These are phyloP conservation scores for Lactarius psammicola DNA, from an alignment of 768 basidiomycete genomes.

Conservation along the genomic window DNA sequence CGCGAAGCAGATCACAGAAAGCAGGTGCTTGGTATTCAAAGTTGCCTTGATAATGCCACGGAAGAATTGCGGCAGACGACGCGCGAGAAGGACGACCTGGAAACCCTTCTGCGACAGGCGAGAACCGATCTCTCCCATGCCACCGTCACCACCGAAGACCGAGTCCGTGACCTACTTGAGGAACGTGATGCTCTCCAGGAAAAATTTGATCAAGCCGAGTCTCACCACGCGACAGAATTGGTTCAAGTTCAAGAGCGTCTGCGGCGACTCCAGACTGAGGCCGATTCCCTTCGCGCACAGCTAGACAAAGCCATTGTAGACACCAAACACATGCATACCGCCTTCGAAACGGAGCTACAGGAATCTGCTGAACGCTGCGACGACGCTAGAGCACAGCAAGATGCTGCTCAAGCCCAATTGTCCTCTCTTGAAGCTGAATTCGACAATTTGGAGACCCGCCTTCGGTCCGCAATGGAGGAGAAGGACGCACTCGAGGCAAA, in stretches of 20 bases:
- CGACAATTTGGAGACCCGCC: slow-evolving; percentile 39
- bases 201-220: slow-evolving; percentile 31
- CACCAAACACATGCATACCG: slow-evolving; percentile 8
- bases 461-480: slow-evolving; percentile 48
- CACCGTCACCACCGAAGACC: slow-evolving; percentile 6
- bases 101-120: slow-evolving; percentile 13
- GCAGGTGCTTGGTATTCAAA: slow-evolving; percentile 15
- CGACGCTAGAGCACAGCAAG: slow-evolving; percentile 1
- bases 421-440: slow-evolving; percentile 41
- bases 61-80: slow-evolving; percentile 15
- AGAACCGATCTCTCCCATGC: slow-evolving; percentile 9
- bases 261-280: slow-evolving; percentile 16
- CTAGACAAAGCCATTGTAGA: slow-evolving; percentile 22
- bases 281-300: slow-evolving; percentile 15
- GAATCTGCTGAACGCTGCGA: slow-evolving; percentile 17
- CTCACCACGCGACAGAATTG: slow-evolving; percentile 29
- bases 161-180: slow-evolving; percentile 20
- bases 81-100: slow-evolving; percentile 18
- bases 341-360: slow-evolving; percentile 29
- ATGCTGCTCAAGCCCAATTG: slow-evolving; percentile 34
- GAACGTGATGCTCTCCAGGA: slow-evolving; percentile 36
- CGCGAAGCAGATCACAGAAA: slow-evolving; percentile 4
- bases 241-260: slow-evolving; percentile 25
- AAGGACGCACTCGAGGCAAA: slow-evolving; percentile 51
- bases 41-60: slow-evolving; percentile 8